These are phyloP conservation scores for Candida sithepensis DNA, from an alignment of 805 yeast species.

Conservation along the genomic window DNA sequence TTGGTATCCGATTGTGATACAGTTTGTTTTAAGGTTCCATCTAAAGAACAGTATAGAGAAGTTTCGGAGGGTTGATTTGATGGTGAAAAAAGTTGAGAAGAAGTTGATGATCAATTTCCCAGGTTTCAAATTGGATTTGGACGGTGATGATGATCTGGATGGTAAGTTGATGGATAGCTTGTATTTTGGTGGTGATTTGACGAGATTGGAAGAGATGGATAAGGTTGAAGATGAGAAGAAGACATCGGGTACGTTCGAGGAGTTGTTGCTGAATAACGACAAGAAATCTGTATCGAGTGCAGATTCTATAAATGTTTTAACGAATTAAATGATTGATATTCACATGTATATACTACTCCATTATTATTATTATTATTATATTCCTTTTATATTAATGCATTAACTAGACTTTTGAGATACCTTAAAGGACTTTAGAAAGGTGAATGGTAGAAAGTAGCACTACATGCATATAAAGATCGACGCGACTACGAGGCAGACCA, in stretches of 20 bases:
- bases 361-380: not conserved
- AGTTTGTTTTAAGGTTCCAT: constrained; percentile 17
- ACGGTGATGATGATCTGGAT: not conserved
- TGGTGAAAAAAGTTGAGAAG: constrained; percentile 14
- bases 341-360: not conserved
- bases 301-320: not conserved
- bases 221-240: not conserved
- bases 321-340: not conserved
- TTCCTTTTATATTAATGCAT: not conserved
- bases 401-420: not conserved
- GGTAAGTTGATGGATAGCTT: not conserved
- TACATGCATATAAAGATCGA: too few species aligned
- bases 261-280: not conserved
- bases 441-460: too few species aligned
- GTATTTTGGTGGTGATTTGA: not conserved
- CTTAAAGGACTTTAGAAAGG: too few species aligned
- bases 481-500: too few species aligned
- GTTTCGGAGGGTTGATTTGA: constrained; percentile 16
- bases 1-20: constrained; percentile 18
- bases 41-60: constrained; percentile 14
- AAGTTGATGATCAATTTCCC: constrained; percentile 5
- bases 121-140: not conserved
- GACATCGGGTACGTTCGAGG: not conserved
- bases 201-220: not conserved
- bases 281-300: not conserved